phyloP scores from a whole-genome alignment of 352 stramenopile genomes.

The Phytophthora crassamura region DNA sequence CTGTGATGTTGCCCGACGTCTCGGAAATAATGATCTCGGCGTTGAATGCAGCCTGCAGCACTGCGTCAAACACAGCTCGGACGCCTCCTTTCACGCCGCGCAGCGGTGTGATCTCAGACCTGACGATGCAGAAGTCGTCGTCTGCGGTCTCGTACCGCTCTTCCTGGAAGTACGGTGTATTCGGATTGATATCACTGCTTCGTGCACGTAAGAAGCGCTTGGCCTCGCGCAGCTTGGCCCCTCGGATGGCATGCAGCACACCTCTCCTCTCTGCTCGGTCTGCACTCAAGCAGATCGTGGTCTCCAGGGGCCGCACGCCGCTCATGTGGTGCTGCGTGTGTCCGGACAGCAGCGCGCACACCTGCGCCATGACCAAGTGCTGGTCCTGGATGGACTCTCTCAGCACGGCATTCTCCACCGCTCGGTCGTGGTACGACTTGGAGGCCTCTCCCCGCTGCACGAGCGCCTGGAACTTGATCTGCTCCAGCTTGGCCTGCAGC shows the following conservation, averaged over 20 bases:
- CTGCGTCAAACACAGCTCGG: conserved; percentile 52
- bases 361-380: conserved; percentile 38
- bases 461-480: conserved; percentile 45
- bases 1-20: conserved; percentile 63
- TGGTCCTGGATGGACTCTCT: conserved; percentile 40
- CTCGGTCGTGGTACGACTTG: conserved; percentile 26
- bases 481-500: conserved; percentile 37
- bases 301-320: conserved; percentile 38
- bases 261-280: conserved; percentile 33
- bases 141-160: conserved; percentile 48
- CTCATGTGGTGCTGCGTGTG: conserved; percentile 34
- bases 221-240: conserved; percentile 33
- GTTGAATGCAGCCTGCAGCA: conserved; percentile 57
- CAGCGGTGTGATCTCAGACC: conserved; percentile 56
- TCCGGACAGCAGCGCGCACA: conserved; percentile 33
- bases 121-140: conserved; percentile 51
- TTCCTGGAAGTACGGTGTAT: conserved; percentile 37
- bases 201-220: conserved; percentile 41
- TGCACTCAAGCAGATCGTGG: conserved; percentile 33
- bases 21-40: conserved; percentile 74
- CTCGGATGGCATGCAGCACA: conserved; percentile 32
- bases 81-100: conserved; percentile 42
- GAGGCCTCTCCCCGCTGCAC: conserved; percentile 34
- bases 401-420: conserved; percentile 34
- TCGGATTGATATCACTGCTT: conserved; percentile 30